A percentile compares a stretch with the other conserved stretches of the same genome.
These are phyloP conservation scores for Cantharellus anzutake DNA, from an alignment of 768 basidiomycete species.

Conservation along the genomic window DNA sequence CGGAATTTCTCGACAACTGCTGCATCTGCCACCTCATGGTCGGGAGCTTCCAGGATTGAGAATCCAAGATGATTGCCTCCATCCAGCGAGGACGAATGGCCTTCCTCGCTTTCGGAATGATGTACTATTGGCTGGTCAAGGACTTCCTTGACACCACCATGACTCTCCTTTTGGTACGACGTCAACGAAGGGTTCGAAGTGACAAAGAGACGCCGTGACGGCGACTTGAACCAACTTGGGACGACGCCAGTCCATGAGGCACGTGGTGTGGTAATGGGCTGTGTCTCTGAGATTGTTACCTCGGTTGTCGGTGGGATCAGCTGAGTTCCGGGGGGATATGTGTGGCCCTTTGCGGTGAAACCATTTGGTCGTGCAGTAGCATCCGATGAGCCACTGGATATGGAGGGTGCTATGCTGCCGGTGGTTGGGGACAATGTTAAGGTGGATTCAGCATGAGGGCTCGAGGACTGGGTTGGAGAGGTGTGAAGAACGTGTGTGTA, in stretches of 20 bases:
- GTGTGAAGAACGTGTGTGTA: conserved; percentile 4
- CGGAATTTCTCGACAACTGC: conserved; percentile 61
- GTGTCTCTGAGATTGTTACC: conserved; percentile 12
- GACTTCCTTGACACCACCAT: background rate
- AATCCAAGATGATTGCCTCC: conserved; percentile 38
- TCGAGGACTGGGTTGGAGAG: background rate
- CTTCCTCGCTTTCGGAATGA: background rate
- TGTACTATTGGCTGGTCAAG: background rate
- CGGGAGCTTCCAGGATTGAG: conserved; percentile 62
- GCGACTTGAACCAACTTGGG: conserved; percentile 44
- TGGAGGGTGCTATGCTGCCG: background rate
- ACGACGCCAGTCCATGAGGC: conserved; percentile 43
- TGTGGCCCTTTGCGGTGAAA: conserved; percentile 29
- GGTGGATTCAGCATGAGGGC: too few relatives aligned
- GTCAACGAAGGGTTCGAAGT: too few relatives aligned
- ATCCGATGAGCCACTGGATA: background rate
- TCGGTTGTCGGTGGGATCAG: conserved; percentile 25
- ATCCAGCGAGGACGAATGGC: conserved; percentile 1
- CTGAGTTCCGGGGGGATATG: conserved; percentile 57
- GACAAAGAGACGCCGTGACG: conserved; percentile 11
- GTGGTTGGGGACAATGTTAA: background rate
- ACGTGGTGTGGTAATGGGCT: background rate
- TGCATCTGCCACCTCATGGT: conserved; percentile 29
- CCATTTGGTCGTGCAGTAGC: background rate
- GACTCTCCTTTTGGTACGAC: too few relatives aligned